A percentile compares a stretch with the other conserved stretches of the same genome.
phyloP scores from a whole-genome alignment of 345 rosid species.

The Euphorbia peplus region DNA sequence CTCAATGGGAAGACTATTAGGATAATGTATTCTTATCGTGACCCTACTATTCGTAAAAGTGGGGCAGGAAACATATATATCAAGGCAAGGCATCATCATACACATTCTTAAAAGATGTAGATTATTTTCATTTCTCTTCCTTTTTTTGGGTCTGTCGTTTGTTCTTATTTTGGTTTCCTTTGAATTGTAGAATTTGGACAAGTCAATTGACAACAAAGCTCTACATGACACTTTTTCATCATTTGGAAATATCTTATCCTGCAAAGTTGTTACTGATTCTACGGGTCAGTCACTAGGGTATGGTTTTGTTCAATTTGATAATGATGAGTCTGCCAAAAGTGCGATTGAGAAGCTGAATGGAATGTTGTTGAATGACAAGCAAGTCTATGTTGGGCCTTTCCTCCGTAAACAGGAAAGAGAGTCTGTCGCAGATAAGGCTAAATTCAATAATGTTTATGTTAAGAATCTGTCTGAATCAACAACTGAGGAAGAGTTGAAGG shows the following conservation, averaged over 20 bases:
- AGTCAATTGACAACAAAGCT: slow-evolving; percentile 25
- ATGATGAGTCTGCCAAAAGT: slow-evolving; percentile 21
- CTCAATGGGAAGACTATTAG: slow-evolving; percentile 25
- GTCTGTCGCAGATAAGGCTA: background rate
- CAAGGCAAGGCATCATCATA: slow-evolving; percentile 21
- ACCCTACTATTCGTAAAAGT: slow-evolving; percentile 31
- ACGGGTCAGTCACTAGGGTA: slow-evolving; percentile 28
- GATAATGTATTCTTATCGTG: slow-evolving; percentile 31
- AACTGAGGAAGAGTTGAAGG: slow-evolving; percentile 25
- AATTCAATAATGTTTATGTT: slow-evolving; percentile 24
- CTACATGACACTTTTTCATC: slow-evolving; percentile 24
- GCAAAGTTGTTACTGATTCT: slow-evolving; percentile 27
- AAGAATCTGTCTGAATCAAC: slow-evolving; percentile 23
- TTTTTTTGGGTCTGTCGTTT: background rate
- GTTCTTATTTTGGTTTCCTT: background rate
- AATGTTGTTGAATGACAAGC: slow-evolving; percentile 28
- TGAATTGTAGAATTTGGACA: slow-evolving; percentile 24
- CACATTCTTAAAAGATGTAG: too few species aligned
- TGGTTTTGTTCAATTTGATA: slow-evolving; percentile 30
- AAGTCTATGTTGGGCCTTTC: slow-evolving; percentile 30
- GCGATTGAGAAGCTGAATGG: slow-evolving; percentile 29
- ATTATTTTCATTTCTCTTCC: background rate
- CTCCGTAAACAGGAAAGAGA: slow-evolving; percentile 29
- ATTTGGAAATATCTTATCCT: slow-evolving; percentile 28
- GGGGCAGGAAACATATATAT: slow-evolving; percentile 29